Evolutionary conservation across 2,329 filamentous ascomycete species (phyloP).

Genomic region (Paecilomyces dactylethromorphus): DNA sequence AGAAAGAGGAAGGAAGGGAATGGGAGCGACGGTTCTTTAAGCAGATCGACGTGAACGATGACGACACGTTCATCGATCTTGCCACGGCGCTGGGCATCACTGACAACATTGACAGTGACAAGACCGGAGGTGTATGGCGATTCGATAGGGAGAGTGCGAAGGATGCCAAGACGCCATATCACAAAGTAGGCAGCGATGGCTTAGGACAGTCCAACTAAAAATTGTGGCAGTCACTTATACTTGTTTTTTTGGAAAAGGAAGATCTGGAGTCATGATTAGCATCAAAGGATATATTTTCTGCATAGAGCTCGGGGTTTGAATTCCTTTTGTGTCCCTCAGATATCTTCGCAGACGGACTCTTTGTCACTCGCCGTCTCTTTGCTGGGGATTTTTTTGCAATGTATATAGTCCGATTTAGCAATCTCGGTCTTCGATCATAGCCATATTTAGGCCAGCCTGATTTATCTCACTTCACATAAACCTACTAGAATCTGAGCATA

Average conservation of each 20-base stretch:
- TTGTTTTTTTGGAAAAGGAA: not conserved
- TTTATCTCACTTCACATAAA: constrained; percentile 2
- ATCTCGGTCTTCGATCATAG: not conserved
- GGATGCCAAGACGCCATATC: constrained; percentile 37
- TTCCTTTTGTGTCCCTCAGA: not conserved
- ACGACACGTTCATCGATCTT: constrained; percentile 37
- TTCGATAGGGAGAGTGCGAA: constrained; percentile 53
- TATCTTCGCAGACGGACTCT: not conserved
- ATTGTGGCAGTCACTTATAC: not conserved
- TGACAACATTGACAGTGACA: constrained; percentile 49
- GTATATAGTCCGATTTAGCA: not conserved
- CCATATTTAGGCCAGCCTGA: not conserved
- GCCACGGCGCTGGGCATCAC: constrained; percentile 36
- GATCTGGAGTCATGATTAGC: not conserved
- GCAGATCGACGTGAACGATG: constrained; percentile 26
- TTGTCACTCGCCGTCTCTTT: not conserved
- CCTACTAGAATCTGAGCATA: too few species aligned
- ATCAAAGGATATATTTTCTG: not conserved
- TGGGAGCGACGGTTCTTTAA: constrained; percentile 86
- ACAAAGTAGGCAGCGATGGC: constrained; percentile 32
- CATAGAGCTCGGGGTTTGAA: not conserved
- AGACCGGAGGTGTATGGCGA: constrained; percentile 65
- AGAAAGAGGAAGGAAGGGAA: constrained; percentile 64
- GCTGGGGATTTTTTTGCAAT: not conserved
- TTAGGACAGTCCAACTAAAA: constrained; percentile 23